Conservation (phyloP, 352 stramenopile genomes). For the Phytopythium ostracodes region DNA sequence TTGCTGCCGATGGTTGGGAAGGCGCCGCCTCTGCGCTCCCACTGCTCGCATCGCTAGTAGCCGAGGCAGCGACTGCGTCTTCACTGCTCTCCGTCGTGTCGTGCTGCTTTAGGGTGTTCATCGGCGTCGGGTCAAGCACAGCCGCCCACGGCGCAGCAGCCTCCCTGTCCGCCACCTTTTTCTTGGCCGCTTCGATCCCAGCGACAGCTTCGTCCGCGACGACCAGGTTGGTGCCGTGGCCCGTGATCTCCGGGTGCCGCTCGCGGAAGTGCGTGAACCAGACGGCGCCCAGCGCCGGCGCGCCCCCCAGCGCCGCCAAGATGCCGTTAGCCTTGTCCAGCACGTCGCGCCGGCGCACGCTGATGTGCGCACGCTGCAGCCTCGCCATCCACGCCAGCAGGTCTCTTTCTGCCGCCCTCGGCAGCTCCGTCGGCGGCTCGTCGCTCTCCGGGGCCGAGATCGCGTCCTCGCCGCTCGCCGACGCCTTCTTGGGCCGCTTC, state of each 20-base stretch:
- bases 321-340: slow-evolving; percentile 12
- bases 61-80: neutral
- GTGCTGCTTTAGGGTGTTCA: neutral
- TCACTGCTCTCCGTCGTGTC: neutral
- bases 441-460: neutral
- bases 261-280: slow-evolving; percentile 20
- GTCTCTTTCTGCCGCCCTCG: slow-evolving; percentile 6
- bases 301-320: neutral
- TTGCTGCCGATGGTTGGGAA: neutral
- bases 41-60: neutral
- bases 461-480: neutral
- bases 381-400: slow-evolving; percentile 11
- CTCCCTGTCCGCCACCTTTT: neutral
- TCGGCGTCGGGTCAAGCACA: neutral
- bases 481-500: neutral
- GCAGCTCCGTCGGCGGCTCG: slow-evolving; percentile 2
- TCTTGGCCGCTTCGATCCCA: neutral
- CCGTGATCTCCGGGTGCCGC: slow-evolving; percentile 12
- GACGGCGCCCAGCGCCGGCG: slow-evolving; percentile 10
- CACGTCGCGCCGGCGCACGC: slow-evolving; percentile 16
- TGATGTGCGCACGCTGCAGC: slow-evolving; percentile 12
- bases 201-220: slow-evolving; percentile 3
- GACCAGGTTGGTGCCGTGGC: slow-evolving; percentile 13
- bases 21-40: neutral
- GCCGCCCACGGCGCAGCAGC: neutral